These are phyloP conservation scores for Ocimum tenuiflorum DNA, from an alignment of 257 asterid genomes.

Conservation along the genomic window DNA sequence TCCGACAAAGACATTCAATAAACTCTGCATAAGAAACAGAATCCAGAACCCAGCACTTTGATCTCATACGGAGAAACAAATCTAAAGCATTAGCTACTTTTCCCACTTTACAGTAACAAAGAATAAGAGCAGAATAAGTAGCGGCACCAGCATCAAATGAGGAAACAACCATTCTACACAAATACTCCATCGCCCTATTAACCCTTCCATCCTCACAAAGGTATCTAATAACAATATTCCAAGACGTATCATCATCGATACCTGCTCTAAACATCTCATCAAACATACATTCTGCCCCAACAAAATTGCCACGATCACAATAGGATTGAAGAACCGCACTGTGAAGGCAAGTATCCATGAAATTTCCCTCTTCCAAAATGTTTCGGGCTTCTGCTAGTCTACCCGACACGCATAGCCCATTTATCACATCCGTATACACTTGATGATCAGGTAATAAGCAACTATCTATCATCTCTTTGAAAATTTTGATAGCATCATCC, in stretches of 20 bases:
- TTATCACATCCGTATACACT: slow-evolving; percentile 35
- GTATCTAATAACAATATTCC: slow-evolving; percentile 55
- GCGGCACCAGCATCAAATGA: slow-evolving; percentile 39
- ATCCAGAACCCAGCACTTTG: slow-evolving; percentile 46
- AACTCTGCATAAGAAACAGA: slow-evolving; percentile 47
- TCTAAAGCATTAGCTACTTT: slow-evolving; percentile 37
- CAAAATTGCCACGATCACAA: slow-evolving; percentile 36
- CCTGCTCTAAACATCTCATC: slow-evolving; percentile 39
- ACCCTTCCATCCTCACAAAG: slow-evolving; percentile 39
- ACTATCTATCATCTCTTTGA: slow-evolving; percentile 47
- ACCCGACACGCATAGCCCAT: slow-evolving; percentile 42
- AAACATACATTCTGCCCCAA: slow-evolving; percentile 36
- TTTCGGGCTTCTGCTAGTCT: slow-evolving; percentile 42
- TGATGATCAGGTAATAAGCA: slow-evolving; percentile 37
- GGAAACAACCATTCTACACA: slow-evolving; percentile 55
- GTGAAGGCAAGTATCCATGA: slow-evolving; percentile 31
- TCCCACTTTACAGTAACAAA: slow-evolving; percentile 52
- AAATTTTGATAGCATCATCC: slow-evolving; percentile 55
- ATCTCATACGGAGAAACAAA: slow-evolving; percentile 36
- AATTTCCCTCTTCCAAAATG: slow-evolving; percentile 40
- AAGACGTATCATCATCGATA: slow-evolving; percentile 41
- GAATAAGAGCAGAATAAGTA: slow-evolving; percentile 61
- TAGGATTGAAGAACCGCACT: slow-evolving; percentile 55
- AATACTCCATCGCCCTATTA: slow-evolving; percentile 47
- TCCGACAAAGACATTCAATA: slow-evolving; percentile 43